Percentiles rank a stretch among this genome's conserved stretches.
These are phyloP conservation scores for Mycena sp. DNA, from an alignment of 1,284 basidiomycete species.

Conservation along the genomic window DNA sequence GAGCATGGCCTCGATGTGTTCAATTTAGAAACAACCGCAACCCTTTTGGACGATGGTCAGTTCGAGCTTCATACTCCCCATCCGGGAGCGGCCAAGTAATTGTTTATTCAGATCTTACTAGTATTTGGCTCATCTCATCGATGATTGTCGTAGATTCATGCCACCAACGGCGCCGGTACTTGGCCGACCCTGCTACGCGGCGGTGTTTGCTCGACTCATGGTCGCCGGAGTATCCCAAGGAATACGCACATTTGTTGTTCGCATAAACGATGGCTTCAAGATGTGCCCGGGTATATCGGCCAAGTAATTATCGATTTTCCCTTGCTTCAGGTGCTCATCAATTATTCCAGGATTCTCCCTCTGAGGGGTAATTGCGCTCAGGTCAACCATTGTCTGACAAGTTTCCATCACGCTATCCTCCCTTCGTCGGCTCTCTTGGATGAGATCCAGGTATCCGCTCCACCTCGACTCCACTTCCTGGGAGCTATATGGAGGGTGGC, in stretches of 20 bases:
- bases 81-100: slow-evolving; percentile 12
- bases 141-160: slow-evolving; percentile 51
- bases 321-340: not conserved
- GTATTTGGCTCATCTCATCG: no score
- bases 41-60: not conserved
- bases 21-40: slow-evolving; percentile 10
- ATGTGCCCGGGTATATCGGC: slow-evolving; percentile 45
- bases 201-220: slow-evolving; percentile 45
- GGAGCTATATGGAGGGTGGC: slow-evolving; percentile 50
- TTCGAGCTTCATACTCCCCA: slow-evolving; percentile 15
- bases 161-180: slow-evolving; percentile 53
- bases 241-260: slow-evolving; percentile 45
- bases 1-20: slow-evolving; percentile 13
- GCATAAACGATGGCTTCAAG: slow-evolving; percentile 42
- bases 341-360: slow-evolving; percentile 46
- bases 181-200: slow-evolving; percentile 43
- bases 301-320: slow-evolving; percentile 33
- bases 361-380: slow-evolving; percentile 48
- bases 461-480: slow-evolving; percentile 45
- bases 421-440: slow-evolving; percentile 49
- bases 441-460: slow-evolving; percentile 1
- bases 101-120: not conserved
- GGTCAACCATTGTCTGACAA: slow-evolving; percentile 53
- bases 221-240: slow-evolving; percentile 39
- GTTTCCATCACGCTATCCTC: slow-evolving; percentile 51